These are phyloP conservation scores for Diaporthe ilicicola DNA, from an alignment of 2,329 filamentous ascomycete species.

Conservation along the genomic window DNA sequence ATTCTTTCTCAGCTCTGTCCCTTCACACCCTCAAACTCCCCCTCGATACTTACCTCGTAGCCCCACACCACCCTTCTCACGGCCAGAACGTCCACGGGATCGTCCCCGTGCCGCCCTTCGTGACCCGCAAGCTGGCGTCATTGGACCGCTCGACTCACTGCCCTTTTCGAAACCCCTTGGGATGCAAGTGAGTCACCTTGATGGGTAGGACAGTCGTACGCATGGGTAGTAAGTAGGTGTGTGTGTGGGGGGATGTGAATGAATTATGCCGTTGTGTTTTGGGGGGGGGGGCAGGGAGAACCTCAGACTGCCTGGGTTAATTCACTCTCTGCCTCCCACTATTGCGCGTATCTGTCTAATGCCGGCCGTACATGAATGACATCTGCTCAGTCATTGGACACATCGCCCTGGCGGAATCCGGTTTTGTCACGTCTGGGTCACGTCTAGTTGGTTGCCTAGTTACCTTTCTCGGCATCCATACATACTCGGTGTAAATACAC, in stretches of 20 bases:
- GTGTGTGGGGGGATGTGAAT: background rate
- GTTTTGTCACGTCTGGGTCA: background rate
- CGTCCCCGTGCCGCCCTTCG: background rate
- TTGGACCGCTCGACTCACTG: background rate
- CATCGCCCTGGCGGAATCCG: background rate
- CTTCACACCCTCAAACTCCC: background rate
- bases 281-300: too few relatives aligned
- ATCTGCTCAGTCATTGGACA: slow-evolving; percentile 17
- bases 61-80: background rate
- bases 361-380: background rate
- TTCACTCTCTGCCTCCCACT: background rate
- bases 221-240: background rate
- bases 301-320: background rate
- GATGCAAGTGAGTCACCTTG: background rate
- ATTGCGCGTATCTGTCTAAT: background rate
- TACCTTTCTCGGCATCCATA: background rate
- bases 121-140: background rate
- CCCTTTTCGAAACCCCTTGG: too few relatives aligned
- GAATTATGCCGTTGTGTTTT: background rate
- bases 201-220: background rate
- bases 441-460: slow-evolving; percentile 10
- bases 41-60: slow-evolving; percentile 2
- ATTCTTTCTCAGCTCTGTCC: background rate
- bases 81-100: slow-evolving; percentile 1
- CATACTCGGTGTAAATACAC: background rate